Evolutionary conservation across 305 asterid genomes (phyloP).

Genomic region (Caryopteris hybrid): DNA sequence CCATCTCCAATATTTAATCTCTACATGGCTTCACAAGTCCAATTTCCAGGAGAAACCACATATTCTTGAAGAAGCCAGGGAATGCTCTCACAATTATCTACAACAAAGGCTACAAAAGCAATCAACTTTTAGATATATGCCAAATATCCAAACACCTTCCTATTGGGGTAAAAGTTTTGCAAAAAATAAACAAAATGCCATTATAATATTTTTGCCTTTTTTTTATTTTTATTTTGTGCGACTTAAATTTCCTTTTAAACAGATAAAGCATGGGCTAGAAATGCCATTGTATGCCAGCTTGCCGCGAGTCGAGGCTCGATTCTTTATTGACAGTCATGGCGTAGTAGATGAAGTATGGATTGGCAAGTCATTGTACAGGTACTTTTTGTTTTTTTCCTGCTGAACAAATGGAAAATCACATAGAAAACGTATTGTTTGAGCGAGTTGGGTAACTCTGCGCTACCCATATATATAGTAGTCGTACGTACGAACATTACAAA

Average conservation of each 20-base stretch:
- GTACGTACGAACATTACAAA: too few species aligned
- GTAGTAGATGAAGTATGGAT: conserved; percentile 28
- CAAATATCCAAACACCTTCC: conserved; percentile 26
- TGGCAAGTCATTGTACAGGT: conserved; percentile 12
- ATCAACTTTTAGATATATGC: conserved; percentile 32
- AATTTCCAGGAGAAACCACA: conserved; percentile 30
- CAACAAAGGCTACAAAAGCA: neutral
- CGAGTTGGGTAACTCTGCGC: neutral
- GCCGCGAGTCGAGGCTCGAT: conserved; percentile 31
- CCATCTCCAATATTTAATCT: conserved; percentile 37
- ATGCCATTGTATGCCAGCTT: conserved; percentile 33
- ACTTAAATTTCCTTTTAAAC: too few species aligned
- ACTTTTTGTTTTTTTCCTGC: neutral
- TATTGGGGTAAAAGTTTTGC: conserved; percentile 28
- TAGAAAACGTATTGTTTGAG: conserved; percentile 29
- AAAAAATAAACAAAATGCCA: too few species aligned
- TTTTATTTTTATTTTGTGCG: too few species aligned
- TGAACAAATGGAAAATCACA: conserved; percentile 22
- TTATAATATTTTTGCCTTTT: too few species aligned
- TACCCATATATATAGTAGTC: too few species aligned
- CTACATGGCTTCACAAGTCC: conserved; percentile 34
- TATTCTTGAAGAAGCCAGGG: conserved; percentile 29
- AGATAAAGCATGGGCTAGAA: conserved; percentile 25
- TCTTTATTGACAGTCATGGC: conserved; percentile 24
- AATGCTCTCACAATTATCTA: conserved; percentile 17